Conservation (phyloP, 306 rosid species). For the Amphicarpaea edgeworthii region DNA sequence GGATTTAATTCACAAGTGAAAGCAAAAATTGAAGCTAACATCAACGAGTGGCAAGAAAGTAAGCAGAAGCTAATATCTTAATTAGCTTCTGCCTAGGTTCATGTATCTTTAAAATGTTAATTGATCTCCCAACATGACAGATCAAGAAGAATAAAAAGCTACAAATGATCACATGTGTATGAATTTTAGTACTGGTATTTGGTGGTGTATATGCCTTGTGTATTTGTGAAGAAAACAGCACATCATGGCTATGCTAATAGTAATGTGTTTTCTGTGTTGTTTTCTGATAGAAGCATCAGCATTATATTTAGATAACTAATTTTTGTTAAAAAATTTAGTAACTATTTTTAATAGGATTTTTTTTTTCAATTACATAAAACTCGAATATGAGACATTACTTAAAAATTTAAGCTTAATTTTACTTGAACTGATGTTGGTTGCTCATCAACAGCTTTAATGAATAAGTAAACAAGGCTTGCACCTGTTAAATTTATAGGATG, state of each 20-base stretch:
- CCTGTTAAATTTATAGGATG: neutral
- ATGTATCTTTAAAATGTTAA: slow-evolving; percentile 13
- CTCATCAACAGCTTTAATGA: neutral
- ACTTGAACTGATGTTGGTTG: too few relatives aligned
- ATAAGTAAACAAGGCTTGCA: neutral
- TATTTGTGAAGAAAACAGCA: too few relatives aligned
- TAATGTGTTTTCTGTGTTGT: too few relatives aligned
- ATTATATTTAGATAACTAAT: too few relatives aligned
- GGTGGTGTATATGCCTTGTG: too few relatives aligned
- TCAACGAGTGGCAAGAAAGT: slow-evolving; percentile 64
- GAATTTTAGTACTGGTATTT: neutral
- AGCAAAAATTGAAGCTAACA: slow-evolving; percentile 62
- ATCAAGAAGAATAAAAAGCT: slow-evolving; percentile 26
- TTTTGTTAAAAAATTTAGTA: too few relatives aligned
- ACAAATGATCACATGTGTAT: slow-evolving; percentile 12
- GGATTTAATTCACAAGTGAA: slow-evolving; percentile 70
- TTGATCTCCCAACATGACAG: neutral
- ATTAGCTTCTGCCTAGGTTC: slow-evolving; percentile 39
- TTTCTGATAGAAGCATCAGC: too few relatives aligned
- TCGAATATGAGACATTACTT: too few relatives aligned
- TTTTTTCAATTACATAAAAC: too few relatives aligned
- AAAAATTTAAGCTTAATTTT: too few relatives aligned
- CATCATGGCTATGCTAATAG: neutral
- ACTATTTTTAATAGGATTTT: too few relatives aligned
- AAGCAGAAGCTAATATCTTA: slow-evolving; percentile 60